Evolutionary conservation across 2,329 filamentous ascomycete genomes (phyloP).

Genomic region (Aspergillus arachidicola): DNA sequence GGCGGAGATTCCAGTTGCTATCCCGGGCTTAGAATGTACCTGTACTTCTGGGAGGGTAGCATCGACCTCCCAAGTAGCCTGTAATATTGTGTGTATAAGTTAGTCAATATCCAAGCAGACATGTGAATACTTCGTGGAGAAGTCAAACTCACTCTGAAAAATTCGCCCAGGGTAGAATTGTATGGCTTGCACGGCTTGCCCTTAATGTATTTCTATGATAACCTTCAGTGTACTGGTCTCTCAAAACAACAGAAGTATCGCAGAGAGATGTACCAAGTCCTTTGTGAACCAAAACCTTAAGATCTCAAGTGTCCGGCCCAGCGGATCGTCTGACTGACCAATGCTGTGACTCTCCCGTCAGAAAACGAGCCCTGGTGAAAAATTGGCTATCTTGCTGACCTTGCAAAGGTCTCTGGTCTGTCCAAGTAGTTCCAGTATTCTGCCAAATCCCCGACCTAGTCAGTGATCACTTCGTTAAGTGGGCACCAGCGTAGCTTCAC

Average conservation of each 20-base stretch:
- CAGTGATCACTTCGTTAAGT: constrained; percentile 14
- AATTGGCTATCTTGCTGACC: constrained; percentile 45
- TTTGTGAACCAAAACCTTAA: constrained; percentile 99
- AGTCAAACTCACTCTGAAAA: constrained; percentile 75
- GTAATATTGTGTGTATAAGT: constrained; percentile 14
- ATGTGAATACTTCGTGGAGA: neutral
- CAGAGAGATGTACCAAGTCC: constrained; percentile 64
- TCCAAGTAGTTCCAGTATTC: constrained; percentile 99
- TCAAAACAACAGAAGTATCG: neutral
- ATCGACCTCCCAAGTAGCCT: constrained; percentile 95
- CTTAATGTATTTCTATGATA: constrained; percentile 86
- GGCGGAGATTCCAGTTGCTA: constrained; percentile 38
- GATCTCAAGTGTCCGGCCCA: constrained; percentile 93
- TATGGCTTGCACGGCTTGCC: constrained; percentile 99
- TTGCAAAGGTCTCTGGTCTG: constrained; percentile 84
- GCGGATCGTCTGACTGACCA: constrained; percentile 85
- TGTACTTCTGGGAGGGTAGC: constrained; percentile 70
- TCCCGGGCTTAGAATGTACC: constrained; percentile 32
- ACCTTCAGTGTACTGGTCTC: constrained; percentile 16
- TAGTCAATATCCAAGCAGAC: neutral
- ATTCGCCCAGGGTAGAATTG: constrained; percentile 95
- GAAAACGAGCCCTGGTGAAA: constrained; percentile 27
- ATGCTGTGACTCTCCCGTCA: constrained; percentile 55
- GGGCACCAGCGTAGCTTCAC: neutral
- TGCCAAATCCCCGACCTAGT: constrained; percentile 29